Percentiles rank a stretch among this genome's conserved stretches.
These are phyloP conservation scores for Citrullus amarus DNA, from an alignment of 306 rosid genomes.

Conservation along the genomic window DNA sequence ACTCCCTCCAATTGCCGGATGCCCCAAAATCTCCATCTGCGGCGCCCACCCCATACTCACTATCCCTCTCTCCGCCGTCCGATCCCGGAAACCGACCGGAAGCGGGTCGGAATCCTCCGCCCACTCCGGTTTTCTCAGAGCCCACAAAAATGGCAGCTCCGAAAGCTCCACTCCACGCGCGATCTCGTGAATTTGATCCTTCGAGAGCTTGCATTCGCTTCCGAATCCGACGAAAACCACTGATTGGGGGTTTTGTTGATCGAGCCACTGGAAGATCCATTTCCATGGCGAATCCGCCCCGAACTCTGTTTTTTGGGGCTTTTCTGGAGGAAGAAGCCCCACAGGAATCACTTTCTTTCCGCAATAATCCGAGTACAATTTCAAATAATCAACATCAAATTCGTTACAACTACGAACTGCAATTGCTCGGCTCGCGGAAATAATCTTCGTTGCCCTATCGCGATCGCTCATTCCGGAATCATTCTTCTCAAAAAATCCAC, in stretches of 20 bases:
- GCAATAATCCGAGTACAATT: constrained; percentile 3
- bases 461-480: not conserved
- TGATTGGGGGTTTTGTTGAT: constrained; percentile 18
- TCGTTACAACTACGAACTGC: not conserved
- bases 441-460: not conserved
- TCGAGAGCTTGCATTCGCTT: constrained; percentile 28
- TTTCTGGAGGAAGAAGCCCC: constrained; percentile 28
- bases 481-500: not conserved
- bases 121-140: constrained; percentile 16
- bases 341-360: constrained; percentile 23
- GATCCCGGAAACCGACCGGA: constrained; percentile 17
- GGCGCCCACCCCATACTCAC: constrained; percentile 25
- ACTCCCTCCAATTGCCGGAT: constrained; percentile 32
- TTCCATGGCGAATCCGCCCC: not conserved
- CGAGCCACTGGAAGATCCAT: constrained; percentile 30
- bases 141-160: constrained; percentile 30
- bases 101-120: constrained; percentile 2
- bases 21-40: constrained; percentile 25
- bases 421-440: not conserved
- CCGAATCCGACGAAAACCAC: constrained; percentile 37
- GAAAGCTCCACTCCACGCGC: constrained; percentile 35
- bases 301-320: not conserved
- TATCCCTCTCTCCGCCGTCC: constrained; percentile 17
- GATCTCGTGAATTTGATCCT: constrained; percentile 27
- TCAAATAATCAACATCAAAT: constrained; percentile 8